Conservation (phyloP, 306 rosid species). For the Arachis hypogaea region DNA sequence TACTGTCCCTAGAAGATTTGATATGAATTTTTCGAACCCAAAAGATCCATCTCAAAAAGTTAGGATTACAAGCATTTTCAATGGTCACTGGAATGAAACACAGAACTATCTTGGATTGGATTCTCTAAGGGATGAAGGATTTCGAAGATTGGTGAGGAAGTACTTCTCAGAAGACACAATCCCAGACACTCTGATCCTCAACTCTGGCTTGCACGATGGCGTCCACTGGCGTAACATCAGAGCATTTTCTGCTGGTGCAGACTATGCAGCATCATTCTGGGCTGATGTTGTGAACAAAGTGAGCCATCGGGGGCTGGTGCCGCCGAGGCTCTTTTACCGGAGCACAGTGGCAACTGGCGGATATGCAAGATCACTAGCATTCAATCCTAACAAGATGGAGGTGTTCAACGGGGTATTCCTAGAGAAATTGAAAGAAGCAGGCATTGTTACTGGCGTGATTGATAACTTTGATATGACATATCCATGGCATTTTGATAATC, state of each 20-base stretch:
- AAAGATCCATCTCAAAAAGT: slow-evolving; percentile 68
- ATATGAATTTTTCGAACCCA: slow-evolving; percentile 76
- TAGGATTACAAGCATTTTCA: slow-evolving; percentile 89
- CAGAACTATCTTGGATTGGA: slow-evolving; percentile 78
- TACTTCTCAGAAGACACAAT: slow-evolving; percentile 72
- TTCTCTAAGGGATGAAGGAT: slow-evolving; percentile 76
- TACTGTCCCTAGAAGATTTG: slow-evolving; percentile 80
- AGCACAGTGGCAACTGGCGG: slow-evolving; percentile 88
- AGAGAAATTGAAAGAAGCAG: slow-evolving; percentile 66
- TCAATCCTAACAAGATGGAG: slow-evolving; percentile 91
- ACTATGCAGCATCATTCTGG: slow-evolving; percentile 82
- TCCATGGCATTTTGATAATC: slow-evolving; percentile 91
- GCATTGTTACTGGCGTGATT: slow-evolving; percentile 70
- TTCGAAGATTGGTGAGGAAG: slow-evolving; percentile 55
- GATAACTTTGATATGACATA: slow-evolving; percentile 87
- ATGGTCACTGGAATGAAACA: slow-evolving; percentile 95
- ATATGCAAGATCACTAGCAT: slow-evolving; percentile 71
- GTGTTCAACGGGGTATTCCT: slow-evolving; percentile 67
- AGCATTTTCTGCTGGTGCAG: slow-evolving; percentile 69
- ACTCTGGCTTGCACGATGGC: slow-evolving; percentile 90
- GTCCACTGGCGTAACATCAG: slow-evolving; percentile 64
- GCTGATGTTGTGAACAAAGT: slow-evolving; percentile 58
- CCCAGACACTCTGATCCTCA: slow-evolving; percentile 84
- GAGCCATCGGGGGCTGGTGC: slow-evolving; percentile 57
- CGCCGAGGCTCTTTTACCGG: slow-evolving; percentile 73